phyloP scores from a whole-genome alignment of 345 rosid genomes.

The Salix purpurea region DNA sequence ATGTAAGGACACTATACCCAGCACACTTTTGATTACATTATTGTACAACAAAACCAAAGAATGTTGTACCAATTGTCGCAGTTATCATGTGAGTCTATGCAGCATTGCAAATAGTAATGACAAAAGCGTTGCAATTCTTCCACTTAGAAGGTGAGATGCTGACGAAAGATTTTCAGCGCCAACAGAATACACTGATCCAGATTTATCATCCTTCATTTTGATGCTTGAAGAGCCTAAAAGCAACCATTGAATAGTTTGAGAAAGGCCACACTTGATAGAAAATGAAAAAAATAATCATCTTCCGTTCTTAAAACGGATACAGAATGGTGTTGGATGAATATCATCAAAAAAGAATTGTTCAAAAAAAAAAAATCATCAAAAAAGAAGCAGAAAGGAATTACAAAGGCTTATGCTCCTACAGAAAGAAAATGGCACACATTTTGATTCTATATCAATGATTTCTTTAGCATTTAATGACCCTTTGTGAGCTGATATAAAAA shows the following conservation, averaged over 20 bases:
- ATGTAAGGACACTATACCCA: constrained; percentile 16
- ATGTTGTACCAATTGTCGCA: constrained; percentile 18
- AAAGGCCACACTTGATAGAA: no score
- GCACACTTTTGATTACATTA: constrained; percentile 14
- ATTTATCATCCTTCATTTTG: constrained; percentile 49
- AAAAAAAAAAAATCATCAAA: no score
- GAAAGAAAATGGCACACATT: no score
- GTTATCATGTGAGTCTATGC: constrained; percentile 28
- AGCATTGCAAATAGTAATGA: constrained; percentile 30
- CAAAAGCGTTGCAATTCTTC: constrained; percentile 29
- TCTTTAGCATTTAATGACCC: no score
- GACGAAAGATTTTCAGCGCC: constrained; percentile 48
- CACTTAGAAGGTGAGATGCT: constrained; percentile 17
- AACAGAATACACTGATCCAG: constrained; percentile 44
- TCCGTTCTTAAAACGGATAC: not conserved
- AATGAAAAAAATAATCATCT: not conserved
- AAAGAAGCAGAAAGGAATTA: not conserved
- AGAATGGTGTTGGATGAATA: not conserved
- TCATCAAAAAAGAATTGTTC: no score
- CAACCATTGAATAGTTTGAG: constrained; percentile 1
- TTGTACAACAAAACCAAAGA: constrained; percentile 29
- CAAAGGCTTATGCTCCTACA: not conserved
- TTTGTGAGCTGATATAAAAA: no score
- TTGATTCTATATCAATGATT: no score
- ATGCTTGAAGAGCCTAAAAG: constrained; percentile 71